Evolutionary conservation across 2,329 filamentous ascomycete species (phyloP).

Genomic region (Colletotrichum sojae): DNA sequence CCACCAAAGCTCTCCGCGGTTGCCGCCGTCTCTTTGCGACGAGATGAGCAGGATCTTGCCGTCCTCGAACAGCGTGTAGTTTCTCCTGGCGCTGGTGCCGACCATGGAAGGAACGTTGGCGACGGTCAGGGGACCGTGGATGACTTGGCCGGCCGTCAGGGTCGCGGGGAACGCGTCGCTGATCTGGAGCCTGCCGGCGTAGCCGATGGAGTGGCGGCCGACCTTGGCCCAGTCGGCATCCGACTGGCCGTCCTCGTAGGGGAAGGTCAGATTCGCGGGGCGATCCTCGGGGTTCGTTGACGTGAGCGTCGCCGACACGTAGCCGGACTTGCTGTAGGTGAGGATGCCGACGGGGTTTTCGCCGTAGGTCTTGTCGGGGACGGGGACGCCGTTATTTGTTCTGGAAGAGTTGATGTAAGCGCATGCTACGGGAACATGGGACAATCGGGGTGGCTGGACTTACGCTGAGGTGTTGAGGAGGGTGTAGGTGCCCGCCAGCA

Average conservation of each 20-base stretch:
- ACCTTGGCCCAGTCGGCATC: slow-evolving; percentile 48
- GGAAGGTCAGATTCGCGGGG: slow-evolving; percentile 44
- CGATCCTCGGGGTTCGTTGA: slow-evolving; percentile 46
- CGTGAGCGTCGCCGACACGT: slow-evolving; percentile 48
- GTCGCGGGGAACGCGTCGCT: slow-evolving; percentile 43
- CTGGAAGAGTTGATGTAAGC: background rate
- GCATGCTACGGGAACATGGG: background rate
- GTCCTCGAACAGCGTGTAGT: slow-evolving; percentile 42
- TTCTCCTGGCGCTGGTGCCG: slow-evolving; percentile 41
- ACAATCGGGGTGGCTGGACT: background rate
- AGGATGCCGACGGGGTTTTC: slow-evolving; percentile 45
- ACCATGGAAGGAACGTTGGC: slow-evolving; percentile 47
- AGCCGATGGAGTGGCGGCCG: slow-evolving; percentile 46
- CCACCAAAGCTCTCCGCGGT: slow-evolving; percentile 41
- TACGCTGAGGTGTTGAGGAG: slow-evolving; percentile 41
- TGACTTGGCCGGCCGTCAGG: slow-evolving; percentile 43
- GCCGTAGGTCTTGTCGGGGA: slow-evolving; percentile 42
- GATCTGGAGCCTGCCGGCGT: slow-evolving; percentile 45
- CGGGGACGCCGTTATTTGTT: slow-evolving; percentile 38
- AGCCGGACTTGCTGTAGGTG: slow-evolving; percentile 46
- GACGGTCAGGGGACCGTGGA: slow-evolving; percentile 46
- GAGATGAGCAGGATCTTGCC: slow-evolving; percentile 33
- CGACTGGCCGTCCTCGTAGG: slow-evolving; percentile 42
- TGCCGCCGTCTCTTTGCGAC: slow-evolving; percentile 32
- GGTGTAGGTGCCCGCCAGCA: slow-evolving; percentile 39